Conservation (phyloP, 2,329 filamentous ascomycete genomes). For the Botrytis fabae region DNA sequence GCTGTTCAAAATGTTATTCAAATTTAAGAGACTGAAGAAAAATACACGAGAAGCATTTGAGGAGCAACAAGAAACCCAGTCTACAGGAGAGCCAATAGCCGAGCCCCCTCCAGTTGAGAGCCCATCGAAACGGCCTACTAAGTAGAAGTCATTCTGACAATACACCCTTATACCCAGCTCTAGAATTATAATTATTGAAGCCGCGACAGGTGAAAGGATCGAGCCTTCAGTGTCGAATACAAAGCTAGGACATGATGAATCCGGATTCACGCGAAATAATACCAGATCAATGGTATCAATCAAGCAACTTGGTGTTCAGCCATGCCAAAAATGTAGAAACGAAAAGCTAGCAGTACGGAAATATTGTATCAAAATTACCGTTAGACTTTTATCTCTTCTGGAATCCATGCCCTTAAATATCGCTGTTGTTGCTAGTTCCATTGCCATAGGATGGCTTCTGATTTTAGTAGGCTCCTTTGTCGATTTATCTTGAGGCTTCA, state of each 20-base stretch:
- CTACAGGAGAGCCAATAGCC: too few relatives aligned
- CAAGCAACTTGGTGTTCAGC: not conserved
- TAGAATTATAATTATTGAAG: not conserved
- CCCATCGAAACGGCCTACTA: too few relatives aligned
- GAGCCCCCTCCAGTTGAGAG: too few relatives aligned
- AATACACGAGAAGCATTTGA: not conserved
- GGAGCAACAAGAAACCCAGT: too few relatives aligned
- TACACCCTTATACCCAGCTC: not conserved
- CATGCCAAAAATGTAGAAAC: slow-evolving; percentile 23
- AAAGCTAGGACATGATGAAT: not conserved
- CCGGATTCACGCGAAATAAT: not conserved
- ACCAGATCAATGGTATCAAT: too few relatives aligned
- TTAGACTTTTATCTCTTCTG: slow-evolving; percentile 59
- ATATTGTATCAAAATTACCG: slow-evolving; percentile 59
- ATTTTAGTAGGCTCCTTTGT: slow-evolving; percentile 54
- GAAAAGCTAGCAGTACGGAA: slow-evolving; percentile 42
- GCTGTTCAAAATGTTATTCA: not conserved
- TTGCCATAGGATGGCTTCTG: slow-evolving; percentile 60
- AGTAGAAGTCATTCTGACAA: too few relatives aligned
- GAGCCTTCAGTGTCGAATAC: not conserved
- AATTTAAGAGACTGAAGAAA: not conserved
- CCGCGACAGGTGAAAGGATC: not conserved
- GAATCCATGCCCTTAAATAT: slow-evolving; percentile 63
- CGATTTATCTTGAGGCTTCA: too few relatives aligned
- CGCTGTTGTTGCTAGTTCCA: slow-evolving; percentile 64